A percentile compares a stretch with the other conserved stretches of the same genome.
phyloP scores from a whole-genome alignment of 495 filamentous ascomycete genomes.

The Trichocladium antarcticum region DNA sequence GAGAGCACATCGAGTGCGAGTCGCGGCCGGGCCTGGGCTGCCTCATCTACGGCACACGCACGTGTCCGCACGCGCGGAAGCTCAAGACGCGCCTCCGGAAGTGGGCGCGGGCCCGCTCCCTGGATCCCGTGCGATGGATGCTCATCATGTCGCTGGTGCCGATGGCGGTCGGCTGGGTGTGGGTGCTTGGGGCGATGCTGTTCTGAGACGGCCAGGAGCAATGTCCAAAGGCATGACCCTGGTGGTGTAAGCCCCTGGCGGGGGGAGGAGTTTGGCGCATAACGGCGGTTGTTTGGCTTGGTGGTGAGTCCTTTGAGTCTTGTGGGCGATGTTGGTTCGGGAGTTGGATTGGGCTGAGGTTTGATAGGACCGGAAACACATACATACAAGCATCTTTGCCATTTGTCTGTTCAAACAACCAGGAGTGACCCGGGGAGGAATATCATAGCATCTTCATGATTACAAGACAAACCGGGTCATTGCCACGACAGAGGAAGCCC shows the following conservation, averaged over 20 bases:
- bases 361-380: too few species aligned
- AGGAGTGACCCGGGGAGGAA: too few species aligned
- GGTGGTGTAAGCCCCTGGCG: neutral
- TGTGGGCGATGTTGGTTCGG: too few species aligned
- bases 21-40: slow-evolving; percentile 42
- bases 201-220: neutral
- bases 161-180: slow-evolving; percentile 5
- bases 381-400: too few species aligned
- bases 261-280: neutral
- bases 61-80: slow-evolving; percentile 29
- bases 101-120: slow-evolving; percentile 23
- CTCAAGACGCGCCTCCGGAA: slow-evolving; percentile 23
- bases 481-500: too few species aligned
- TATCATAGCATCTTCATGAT: too few species aligned
- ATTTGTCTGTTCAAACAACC: too few species aligned
- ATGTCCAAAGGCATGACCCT: too few species aligned
- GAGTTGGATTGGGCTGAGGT: too few species aligned
- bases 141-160: slow-evolving; percentile 9
- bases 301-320: too few species aligned
- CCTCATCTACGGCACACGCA: slow-evolving; percentile 39
- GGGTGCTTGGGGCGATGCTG: slow-evolving; percentile 3
- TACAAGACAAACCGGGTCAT: too few species aligned
- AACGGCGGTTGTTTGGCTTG: too few species aligned
- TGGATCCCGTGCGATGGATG: slow-evolving; percentile 6
- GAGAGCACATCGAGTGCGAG: slow-evolving; percentile 45